Evolutionary conservation across 331 rosid species (phyloP).

Genomic region (Spiraea crenata): DNA sequence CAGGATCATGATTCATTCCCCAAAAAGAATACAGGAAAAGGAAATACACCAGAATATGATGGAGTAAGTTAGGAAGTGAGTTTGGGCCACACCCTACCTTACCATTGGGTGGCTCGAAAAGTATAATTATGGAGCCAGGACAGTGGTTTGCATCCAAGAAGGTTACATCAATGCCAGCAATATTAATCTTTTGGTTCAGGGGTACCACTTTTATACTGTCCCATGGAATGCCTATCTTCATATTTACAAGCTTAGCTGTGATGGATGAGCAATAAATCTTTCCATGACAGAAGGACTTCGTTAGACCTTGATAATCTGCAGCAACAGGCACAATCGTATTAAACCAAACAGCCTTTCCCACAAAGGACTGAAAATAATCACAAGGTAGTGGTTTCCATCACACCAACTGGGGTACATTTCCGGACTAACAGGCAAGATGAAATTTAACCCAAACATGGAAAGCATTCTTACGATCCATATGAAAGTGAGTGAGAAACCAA

Average conservation of each 20-base stretch:
- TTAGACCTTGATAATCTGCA: slow-evolving; percentile 97
- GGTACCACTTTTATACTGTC: slow-evolving; percentile 75
- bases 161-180: slow-evolving; percentile 75
- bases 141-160: slow-evolving; percentile 98
- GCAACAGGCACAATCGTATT: slow-evolving; percentile 17
- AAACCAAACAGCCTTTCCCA: too few species aligned
- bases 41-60: slow-evolving; percentile 5
- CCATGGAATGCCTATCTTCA: slow-evolving; percentile 88
- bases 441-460: slow-evolving; percentile 8
- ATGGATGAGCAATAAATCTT: slow-evolving; percentile 82
- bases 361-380: slow-evolving; percentile 16
- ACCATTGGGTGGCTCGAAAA: slow-evolving; percentile 85
- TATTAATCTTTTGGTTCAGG: slow-evolving; percentile 60
- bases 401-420: neutral
- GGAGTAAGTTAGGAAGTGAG: slow-evolving; percentile 26
- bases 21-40: slow-evolving; percentile 3
- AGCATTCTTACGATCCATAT: slow-evolving; percentile 83
- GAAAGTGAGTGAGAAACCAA: slow-evolving; percentile 97
- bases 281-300: slow-evolving; percentile 87
- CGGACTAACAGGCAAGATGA: slow-evolving; percentile 4
- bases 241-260: slow-evolving; percentile 83
- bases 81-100: slow-evolving; percentile 84
- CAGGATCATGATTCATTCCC: slow-evolving; percentile 17
- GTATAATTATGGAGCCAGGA: slow-evolving; percentile 82
- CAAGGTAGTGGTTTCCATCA: neutral